Conservation (phyloP, 495 filamentous ascomycete species). For the Friedmanniomyces simplex region DNA sequence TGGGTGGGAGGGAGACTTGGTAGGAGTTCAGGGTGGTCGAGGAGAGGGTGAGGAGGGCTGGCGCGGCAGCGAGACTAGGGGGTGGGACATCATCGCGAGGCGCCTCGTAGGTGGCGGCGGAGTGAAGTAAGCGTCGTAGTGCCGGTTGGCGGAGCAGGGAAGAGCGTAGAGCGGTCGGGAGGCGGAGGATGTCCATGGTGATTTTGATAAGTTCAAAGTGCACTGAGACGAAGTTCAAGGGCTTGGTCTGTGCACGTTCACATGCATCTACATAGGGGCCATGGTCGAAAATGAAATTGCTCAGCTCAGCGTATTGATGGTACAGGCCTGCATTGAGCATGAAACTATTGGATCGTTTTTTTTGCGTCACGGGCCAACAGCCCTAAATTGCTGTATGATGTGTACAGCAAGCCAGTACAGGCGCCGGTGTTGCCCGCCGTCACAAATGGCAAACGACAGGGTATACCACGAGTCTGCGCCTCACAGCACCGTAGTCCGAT, state of each 20-base stretch:
- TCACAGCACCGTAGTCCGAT: too few species aligned
- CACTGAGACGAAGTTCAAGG: neutral
- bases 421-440: too few species aligned
- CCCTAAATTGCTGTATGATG: too few species aligned
- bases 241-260: neutral
- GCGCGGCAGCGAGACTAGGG: slow-evolving; percentile 3
- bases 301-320: too few species aligned
- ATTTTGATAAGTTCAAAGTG: neutral
- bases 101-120: neutral
- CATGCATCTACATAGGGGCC: too few species aligned
- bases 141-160: neutral
- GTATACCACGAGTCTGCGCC: too few species aligned
- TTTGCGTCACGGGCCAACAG: too few species aligned
- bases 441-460: too few species aligned
- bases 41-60: slow-evolving; percentile 16
- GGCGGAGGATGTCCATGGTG: slow-evolving; percentile 15
- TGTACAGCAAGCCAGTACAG: too few species aligned
- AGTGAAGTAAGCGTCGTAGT: neutral
- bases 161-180: slow-evolving; percentile 2
- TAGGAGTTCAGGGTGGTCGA: slow-evolving; percentile 38
- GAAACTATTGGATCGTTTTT: too few species aligned
- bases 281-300: too few species aligned
- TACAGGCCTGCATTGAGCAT: too few species aligned
- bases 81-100: neutral
- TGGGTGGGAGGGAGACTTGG: slow-evolving; percentile 50